Base-by-base conservation (phyloP, 2,329 filamentous ascomycete genomes). In the Pyrenophora seminiperda region DNA sequence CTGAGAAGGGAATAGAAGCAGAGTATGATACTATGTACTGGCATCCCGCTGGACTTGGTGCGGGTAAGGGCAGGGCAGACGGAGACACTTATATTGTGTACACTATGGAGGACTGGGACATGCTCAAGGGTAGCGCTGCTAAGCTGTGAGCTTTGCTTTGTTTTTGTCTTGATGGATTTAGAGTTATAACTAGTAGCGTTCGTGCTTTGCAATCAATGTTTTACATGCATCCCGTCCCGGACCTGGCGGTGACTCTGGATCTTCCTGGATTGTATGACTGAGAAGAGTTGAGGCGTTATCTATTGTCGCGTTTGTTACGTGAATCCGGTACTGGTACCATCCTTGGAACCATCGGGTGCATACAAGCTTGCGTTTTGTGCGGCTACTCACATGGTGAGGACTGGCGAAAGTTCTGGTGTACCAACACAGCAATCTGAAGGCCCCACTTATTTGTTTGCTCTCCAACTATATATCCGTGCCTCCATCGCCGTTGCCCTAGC, bases 11-110 rank as follows among this genome's bases (percentile, higher is more conserved):
- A n/a, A 34, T 52, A 15, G 53, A 59, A 0, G 66, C 67, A 13
- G 56, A 63, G 41, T 71, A 71, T 18, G 78, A 83, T 67, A 70
- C 65, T n/a, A 66, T 84, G 29, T 67, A 79, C 20, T 84, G 81
- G 81, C 65, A 79, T 52, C 73, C 73, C n/a, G 62, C 68, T 4
- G 51, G 59, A 7, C 55, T 75, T 19, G 66, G 63, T 2, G 58
- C 50, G 22, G 74, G 74, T 1, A 74, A 69, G 6, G 64, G 51
- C 7, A 43, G 50, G 9, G 44, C 47, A 7, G 70, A 77, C 3
- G 75, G 78, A 18, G 77, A 62, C 3, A 67, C 65, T 2, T 89
- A 89, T 69, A 75, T 82, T 5, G 76, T 81, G 0, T 89, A 88
- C 62, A 79, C 75, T 1, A 71, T 77, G 56, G 69, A 73, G 19